These are phyloP conservation scores for Articulospora tetracladia DNA, from an alignment of 495 filamentous ascomycete species.

Conservation along the genomic window DNA sequence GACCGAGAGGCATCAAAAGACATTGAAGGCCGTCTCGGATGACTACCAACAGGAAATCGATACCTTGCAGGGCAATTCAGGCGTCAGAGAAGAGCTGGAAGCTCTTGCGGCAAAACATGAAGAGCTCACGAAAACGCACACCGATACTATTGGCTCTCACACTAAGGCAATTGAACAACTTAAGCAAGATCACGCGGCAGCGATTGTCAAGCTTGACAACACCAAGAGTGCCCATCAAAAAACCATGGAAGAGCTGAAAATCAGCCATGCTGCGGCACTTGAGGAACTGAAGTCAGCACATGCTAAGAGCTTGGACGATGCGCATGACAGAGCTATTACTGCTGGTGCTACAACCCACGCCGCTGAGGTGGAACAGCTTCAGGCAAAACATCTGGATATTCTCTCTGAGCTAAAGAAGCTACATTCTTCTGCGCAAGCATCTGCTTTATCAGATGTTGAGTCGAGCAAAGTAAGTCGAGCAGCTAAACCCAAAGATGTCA, in stretches of 20 bases:
- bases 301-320: conserved; percentile 38
- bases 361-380: conserved; percentile 44
- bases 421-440: conserved; percentile 25
- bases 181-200: conserved; percentile 42
- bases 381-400: conserved; percentile 35
- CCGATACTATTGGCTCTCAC: conserved; percentile 30
- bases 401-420: conserved; percentile 39
- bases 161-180: conserved; percentile 36
- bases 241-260: conserved; percentile 33
- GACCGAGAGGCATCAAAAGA: conserved; percentile 42
- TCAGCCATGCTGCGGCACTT: conserved; percentile 16
- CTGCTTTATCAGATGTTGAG: conserved; percentile 10
- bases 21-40: conserved; percentile 45
- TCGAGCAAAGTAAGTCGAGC: conserved; percentile 13
- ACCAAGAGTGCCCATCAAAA: conserved; percentile 27
- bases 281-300: conserved; percentile 36
- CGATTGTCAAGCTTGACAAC: conserved; percentile 30
- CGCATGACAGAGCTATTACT: conserved; percentile 27
- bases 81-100: conserved; percentile 49
- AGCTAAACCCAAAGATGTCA: neutral
- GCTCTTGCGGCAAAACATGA: conserved; percentile 44
- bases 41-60: conserved; percentile 55
- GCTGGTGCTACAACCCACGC: conserved; percentile 31
- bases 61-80: conserved; percentile 49
- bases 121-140: conserved; percentile 40